These are phyloP conservation scores for Pyrus bretschneideri DNA, from an alignment of 306 rosid species.

Conservation along the genomic window DNA sequence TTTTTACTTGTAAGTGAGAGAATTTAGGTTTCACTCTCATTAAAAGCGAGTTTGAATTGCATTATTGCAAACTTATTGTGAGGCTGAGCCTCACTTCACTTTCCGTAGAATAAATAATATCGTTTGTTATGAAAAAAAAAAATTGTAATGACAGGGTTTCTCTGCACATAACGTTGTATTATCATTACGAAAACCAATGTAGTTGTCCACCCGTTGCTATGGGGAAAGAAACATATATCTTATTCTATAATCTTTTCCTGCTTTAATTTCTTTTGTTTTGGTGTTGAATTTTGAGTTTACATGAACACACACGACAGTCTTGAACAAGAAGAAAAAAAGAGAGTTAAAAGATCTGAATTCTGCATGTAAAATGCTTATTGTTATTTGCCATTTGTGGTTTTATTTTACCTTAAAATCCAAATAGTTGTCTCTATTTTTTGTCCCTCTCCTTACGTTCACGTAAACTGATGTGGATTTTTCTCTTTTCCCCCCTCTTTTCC, in stretches of 20 bases:
- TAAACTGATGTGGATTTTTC: constrained; percentile 2
- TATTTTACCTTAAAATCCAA: background rate
- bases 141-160: too few species aligned
- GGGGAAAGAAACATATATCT: too few species aligned
- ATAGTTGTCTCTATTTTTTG: background rate
- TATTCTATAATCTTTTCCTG: background rate
- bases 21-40: too few species aligned
- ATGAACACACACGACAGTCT: background rate
- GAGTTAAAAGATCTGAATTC: background rate
- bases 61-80: too few species aligned
- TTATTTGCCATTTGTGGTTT: background rate
- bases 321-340: background rate
- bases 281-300: background rate
- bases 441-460: constrained; percentile 22
- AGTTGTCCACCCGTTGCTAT: too few species aligned
- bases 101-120: too few species aligned
- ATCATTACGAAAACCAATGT: too few species aligned
- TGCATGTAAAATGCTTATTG: constrained; percentile 3
- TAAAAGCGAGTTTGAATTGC: too few species aligned
- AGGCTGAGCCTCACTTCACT: too few species aligned
- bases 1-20: too few species aligned
- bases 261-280: background rate
- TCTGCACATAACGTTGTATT: too few species aligned
- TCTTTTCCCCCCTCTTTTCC: background rate
- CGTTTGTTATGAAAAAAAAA: too few species aligned